Base-by-base conservation (phyloP, 495 filamentous ascomycete genomes). In the Penicillium nucicola region DNA sequence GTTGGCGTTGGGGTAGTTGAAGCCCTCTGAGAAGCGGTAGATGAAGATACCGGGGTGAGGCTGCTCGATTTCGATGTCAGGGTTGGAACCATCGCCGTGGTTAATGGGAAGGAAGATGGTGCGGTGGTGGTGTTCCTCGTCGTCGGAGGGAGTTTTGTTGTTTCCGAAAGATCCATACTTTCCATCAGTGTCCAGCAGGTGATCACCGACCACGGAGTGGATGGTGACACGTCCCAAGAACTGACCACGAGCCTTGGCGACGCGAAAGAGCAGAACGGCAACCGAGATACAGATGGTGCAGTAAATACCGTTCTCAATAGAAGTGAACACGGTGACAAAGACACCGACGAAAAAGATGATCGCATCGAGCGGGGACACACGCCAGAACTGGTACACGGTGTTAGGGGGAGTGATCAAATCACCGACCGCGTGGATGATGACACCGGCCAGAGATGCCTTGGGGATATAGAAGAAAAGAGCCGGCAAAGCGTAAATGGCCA, bases 381-480 rank as follows among this genome's bases (percentile, higher is more conserved):
- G 76, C 93, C 95, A 98, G 75, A 98, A 98, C 64, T 93, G 88
- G 69, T 97, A 97, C 6, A 97, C 78, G 1, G 87, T 90, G 62
- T 96, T 92, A 6, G 95, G 93, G 2, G 92, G 83, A 0, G 95
- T 97, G 69, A 98, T 92, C 41, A 98, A 68, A 59, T 98, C 93
- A 49, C 90, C 89, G 18, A 98, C 93, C 17, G 95, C 93, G 63
- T 98, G 93, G 62, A 98, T 97, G 56, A 98, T 98, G 64, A 98
- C 90, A 40, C 84, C 93, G 7, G 95, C 79, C n/a, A 98, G 82
- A 5, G 83, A 77, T 3, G 93, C 84, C 51, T 80, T 86, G 2
- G 93, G 90, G 56, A 98, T 97, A 69, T 90, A 98, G 76, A 81
- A 97, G 80, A 98, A 98, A 32, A 98, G 83, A 5, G 88, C 84